Base-by-base conservation (phyloP, 257 asterid genomes). In the Marsdenia floribunda region DNA sequence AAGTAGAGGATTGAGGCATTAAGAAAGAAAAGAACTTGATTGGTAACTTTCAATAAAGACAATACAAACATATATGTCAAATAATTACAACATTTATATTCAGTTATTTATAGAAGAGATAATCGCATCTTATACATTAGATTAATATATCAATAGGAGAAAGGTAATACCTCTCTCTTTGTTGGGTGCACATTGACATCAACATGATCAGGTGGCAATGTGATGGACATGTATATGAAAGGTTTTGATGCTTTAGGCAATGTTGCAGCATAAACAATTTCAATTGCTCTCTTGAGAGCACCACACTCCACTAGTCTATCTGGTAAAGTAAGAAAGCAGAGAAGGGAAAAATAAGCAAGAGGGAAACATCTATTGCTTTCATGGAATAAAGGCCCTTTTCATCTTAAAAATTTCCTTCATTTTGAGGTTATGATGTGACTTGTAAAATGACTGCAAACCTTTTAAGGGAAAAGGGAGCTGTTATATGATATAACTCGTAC, bases 151-250 rank as follows among this genome's bases (percentile, higher is more conserved):
- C 64, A 58, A 9, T 15, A 71, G 24, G 66, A 46, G 47, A 68
- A 76, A 54, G 71, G 50, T 18, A 6, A 65, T 77, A 94, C 99
- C 98, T 94, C 99, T 89, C 89, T 89, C 87, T 94, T 94, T 70
- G 99, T 92, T 53, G 99, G 99, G 86, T 92, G 99, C 57, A 94
- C 83, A 83, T 94, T 94, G 71, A 90, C 96, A 84, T 94, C 99
- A 87, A 94, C 85, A 80, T 94, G 93, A 86, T 94, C 97, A 53
- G 96, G 87, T 50, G 98, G 99, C 87, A 94, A 79, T 46, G 83
- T 79, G 83, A 92, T 88, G 81, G 98, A 89, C 93, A 94, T 87
- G 85, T 90, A 92, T 74, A 90, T 83, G 81, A 92, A 92, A 74
- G 98, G 99, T 77, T 94, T 94, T 68, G 97, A 89, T 76, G 99